phyloP scores from a whole-genome alignment of 1,139 yeast genomes.

The Blastobotrys arbuscula region DNA sequence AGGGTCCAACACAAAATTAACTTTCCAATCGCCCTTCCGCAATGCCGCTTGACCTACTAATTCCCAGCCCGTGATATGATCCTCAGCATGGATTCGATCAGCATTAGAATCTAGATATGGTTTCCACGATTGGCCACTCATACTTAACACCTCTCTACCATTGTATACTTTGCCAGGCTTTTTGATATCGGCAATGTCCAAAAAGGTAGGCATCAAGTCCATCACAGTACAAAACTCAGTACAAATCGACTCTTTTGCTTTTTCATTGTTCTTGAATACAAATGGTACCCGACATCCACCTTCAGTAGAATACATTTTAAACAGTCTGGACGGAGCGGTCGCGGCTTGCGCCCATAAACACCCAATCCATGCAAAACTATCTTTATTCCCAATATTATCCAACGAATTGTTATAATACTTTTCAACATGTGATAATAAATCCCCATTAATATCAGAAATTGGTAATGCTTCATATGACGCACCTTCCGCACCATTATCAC shows the following conservation, averaged over 20 bases:
- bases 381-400: conserved; percentile 45
- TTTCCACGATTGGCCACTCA: conserved; percentile 39
- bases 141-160: conserved; percentile 39
- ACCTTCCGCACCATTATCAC: conserved; percentile 60
- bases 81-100: conserved; percentile 37
- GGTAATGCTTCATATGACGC: conserved; percentile 52
- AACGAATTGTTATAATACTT: conserved; percentile 40
- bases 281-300: conserved; percentile 55
- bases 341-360: conserved; percentile 65
- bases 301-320: conserved; percentile 47
- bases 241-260: not conserved
- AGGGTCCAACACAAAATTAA: conserved; percentile 45
- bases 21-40: conserved; percentile 47
- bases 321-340: conserved; percentile 50
- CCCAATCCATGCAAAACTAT: conserved; percentile 49
- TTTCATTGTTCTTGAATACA: conserved; percentile 29
- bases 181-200: conserved; percentile 42
- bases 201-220: conserved; percentile 52
- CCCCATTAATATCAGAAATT: conserved; percentile 18
- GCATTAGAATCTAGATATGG: not conserved
- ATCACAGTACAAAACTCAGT: conserved; percentile 48
- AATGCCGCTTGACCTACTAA: conserved; percentile 52
- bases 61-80: conserved; percentile 54
- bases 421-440: conserved; percentile 12
- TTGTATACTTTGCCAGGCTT: conserved; percentile 41